phyloP scores from a whole-genome alignment of 164 flowering plant species.

The Sedum album region DNA sequence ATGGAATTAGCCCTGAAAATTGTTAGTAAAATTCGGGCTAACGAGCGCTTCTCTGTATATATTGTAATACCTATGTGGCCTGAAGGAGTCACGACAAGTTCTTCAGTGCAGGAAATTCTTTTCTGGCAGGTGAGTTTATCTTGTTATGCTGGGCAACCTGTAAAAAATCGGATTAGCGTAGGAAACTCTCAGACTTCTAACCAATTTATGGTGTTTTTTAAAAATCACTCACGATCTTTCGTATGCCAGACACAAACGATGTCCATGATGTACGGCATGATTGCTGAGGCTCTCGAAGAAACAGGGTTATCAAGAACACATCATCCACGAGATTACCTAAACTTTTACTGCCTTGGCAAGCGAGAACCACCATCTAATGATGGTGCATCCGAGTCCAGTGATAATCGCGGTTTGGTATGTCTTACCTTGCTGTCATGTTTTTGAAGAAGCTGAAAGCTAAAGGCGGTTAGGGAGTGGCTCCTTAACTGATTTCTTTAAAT shows the following conservation, averaged over 20 bases:
- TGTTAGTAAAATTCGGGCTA: slow-evolving; percentile 52
- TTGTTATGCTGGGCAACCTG: too few species aligned
- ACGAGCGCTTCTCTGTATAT: slow-evolving; percentile 61
- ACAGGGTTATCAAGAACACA: slow-evolving; percentile 31
- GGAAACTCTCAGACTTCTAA: neutral
- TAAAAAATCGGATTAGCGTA: too few species aligned
- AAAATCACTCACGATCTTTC: neutral
- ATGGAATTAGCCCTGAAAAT: slow-evolving; percentile 80
- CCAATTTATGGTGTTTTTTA: too few species aligned
- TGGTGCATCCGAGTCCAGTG: slow-evolving; percentile 21
- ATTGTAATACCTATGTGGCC: slow-evolving; percentile 83
- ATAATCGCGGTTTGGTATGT: slow-evolving; percentile 31
- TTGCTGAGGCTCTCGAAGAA: slow-evolving; percentile 37
- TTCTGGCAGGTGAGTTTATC: slow-evolving; percentile 64
- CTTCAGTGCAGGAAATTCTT: slow-evolving; percentile 69
- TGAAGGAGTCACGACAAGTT: slow-evolving; percentile 58
- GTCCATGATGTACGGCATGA: slow-evolving; percentile 57
- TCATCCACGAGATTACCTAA: slow-evolving; percentile 59
- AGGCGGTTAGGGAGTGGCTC: neutral
- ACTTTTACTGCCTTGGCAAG: slow-evolving; percentile 62
- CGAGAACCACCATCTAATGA: slow-evolving; percentile 31
- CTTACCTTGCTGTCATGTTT: neutral
- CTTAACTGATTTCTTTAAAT: neutral
- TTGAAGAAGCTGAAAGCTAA: too few species aligned
- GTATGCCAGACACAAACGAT: slow-evolving; percentile 57